phyloP scores from a whole-genome alignment of 371 early-diverging fungal genomes.

The Mitosporidium daphniae region DNA sequence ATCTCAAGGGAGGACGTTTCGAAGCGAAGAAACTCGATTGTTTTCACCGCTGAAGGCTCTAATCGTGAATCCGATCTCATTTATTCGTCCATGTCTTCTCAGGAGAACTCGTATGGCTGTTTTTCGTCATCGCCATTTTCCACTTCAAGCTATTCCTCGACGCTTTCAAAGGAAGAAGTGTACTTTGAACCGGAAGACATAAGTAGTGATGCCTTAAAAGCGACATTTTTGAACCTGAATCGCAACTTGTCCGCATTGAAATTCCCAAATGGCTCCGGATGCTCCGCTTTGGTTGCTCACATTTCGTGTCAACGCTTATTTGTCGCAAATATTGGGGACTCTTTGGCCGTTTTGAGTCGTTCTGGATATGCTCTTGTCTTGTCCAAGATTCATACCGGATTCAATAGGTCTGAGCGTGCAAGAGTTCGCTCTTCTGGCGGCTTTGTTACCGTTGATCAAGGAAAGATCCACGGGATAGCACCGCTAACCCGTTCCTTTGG shows the following conservation, averaged over 20 bases:
- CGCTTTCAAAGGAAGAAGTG: slow-evolving; percentile 11
- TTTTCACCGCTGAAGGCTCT: too few species aligned
- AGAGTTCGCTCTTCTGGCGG: slow-evolving; percentile 43
- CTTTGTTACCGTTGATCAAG: slow-evolving; percentile 25
- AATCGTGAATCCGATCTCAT: too few species aligned
- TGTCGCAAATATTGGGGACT: slow-evolving; percentile 58
- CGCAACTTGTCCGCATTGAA: too few species aligned
- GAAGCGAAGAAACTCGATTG: too few species aligned
- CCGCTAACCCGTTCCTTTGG: slow-evolving; percentile 43
- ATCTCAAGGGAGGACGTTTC: too few species aligned
- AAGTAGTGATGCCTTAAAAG: too few species aligned
- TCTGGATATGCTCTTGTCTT: slow-evolving; percentile 24
- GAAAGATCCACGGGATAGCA: slow-evolving; percentile 30
- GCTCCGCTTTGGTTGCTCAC: background rate
- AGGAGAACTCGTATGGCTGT: too few species aligned
- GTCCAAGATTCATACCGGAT: slow-evolving; percentile 17
- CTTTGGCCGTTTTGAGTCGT: slow-evolving; percentile 33
- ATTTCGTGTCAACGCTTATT: slow-evolving; percentile 11
- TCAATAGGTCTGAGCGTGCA: slow-evolving; percentile 13
- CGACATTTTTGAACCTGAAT: too few species aligned
- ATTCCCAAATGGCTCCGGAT: background rate
- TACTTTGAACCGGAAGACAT: background rate
- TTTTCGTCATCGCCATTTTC: slow-evolving; percentile 2
- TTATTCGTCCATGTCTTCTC: too few species aligned
- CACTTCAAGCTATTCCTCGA: slow-evolving; percentile 14